These are phyloP conservation scores for Nicotiana obtusifolia DNA, from an alignment of 257 asterid species.

Conservation along the genomic window DNA sequence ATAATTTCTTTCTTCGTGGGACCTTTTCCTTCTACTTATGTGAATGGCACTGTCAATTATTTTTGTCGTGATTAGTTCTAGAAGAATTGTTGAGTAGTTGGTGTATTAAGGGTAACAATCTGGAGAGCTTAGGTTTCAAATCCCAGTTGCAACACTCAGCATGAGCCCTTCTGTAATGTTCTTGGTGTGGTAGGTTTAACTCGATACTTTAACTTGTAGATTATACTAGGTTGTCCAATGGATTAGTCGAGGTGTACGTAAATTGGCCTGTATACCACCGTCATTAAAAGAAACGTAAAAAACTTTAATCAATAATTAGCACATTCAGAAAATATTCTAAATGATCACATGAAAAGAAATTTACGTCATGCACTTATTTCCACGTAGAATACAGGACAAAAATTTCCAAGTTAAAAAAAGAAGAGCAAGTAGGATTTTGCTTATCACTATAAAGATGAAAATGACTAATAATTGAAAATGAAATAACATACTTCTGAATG, in stretches of 20 bases:
- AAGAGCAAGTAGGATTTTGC: not conserved
- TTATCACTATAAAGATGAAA: not conserved
- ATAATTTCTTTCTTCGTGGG: constrained; percentile 6
- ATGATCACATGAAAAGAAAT: not conserved
- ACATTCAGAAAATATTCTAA: not conserved
- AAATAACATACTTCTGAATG: not conserved
- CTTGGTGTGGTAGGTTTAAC: not conserved
- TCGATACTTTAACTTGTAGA: not conserved
- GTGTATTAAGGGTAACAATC: not conserved
- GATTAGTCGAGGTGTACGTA: not conserved
- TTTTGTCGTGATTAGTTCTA: not conserved
- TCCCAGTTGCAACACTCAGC: not conserved
- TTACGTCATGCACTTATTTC: not conserved
- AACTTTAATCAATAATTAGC: not conserved
- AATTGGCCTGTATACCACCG: not conserved
- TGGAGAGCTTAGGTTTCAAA: not conserved
- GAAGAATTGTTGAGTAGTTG: not conserved
- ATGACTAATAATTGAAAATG: no score
- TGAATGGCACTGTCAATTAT: not conserved
- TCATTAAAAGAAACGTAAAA: not conserved
- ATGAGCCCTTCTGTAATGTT: not conserved
- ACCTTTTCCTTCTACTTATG: not conserved
- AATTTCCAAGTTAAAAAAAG: not conserved
- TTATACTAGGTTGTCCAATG: not conserved
- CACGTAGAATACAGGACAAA: not conserved